Evolutionary conservation across 768 basidiomycete species (phyloP), one percentile per base, ranked within the genome.

Genomic region (Hemileccinum rubropunctum): DNA sequence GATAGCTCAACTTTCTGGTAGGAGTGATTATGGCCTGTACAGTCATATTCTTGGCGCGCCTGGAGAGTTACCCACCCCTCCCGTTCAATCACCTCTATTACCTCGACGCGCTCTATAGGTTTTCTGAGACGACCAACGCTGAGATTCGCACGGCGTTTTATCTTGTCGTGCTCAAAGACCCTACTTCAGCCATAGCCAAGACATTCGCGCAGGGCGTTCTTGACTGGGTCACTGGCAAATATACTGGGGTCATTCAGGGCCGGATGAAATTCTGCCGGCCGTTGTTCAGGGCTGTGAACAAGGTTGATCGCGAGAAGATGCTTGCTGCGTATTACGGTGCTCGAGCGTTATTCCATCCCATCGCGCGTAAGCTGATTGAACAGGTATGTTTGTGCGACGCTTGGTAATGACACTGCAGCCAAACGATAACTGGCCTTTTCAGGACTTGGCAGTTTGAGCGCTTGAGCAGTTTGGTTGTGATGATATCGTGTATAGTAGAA

Each of bases 241-340:
- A 70, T 36, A 69, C 68, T 12, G 70, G 73, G 15, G 52, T 74
- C 38, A 61, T 80, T 35, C 76, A 76, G 45, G 78, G 78, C 7
- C 69, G 79, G 50, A 80, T 80, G 78, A 81, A 81, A 57, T 80
- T 78, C 63, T 80, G 79, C 60, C 58, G 79, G 43, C 76, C 79
- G 3, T 53, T 71, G 15, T 78, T 81, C 58, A 68, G 69, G 48
- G 73, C 66, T 6, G 59, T 68, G 28, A 58, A 63, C 57, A 67
- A 65, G 52, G 74, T 73, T 11, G 63, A 80, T 52, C 45, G 51
- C 10, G 48, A 51, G 33, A 62, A 69, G 30, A 73, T 79, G 1
- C 50, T 64, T 27, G 53, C 64, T 40, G 71, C 71, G 20, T 80
- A 72, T 48, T 43, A 30, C 9, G 51, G 53, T 21, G 64, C 70